Evolutionary conservation across 805 yeast species (phyloP), one percentile per base, ranked within the genome.

Genomic region (Yarrowia sp.): DNA sequence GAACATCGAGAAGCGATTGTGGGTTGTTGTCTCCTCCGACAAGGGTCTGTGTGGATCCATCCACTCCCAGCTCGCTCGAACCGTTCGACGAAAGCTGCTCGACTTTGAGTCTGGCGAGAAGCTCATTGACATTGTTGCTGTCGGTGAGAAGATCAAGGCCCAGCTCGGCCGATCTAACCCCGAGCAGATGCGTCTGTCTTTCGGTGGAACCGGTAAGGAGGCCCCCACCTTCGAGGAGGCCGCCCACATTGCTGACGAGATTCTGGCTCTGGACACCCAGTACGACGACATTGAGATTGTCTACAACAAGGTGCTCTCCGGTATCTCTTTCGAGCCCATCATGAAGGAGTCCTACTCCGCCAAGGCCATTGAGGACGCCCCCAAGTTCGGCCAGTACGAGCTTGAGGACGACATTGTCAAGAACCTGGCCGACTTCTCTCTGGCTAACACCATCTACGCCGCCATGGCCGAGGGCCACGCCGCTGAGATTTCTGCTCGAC

Each of bases 21-120:
- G 94, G 74, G 84, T 94, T 76, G 97, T 93, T 69, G 87, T 92
- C 71, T 89, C 98, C 60, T 92, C 97, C 70, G 99, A 95, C 84
- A 95, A 95, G 84, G 99, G 99, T 78, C 86, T 95, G 76, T 95
- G 99, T 86, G 99, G 99, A 75, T 93, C 98, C 58, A 92, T 95
- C 78, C 99, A 95, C 84, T 87, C 99, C 66, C 97, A 91, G 83
- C 82, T 94, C 75, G 90, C 97, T 74, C 92, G 94, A 83, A 87
- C 90, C 71, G 90, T 97, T 70, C 91, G 96, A 83, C 77, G 73
- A 71, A 86, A 87, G 81, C 77, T 88, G 68, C 82, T 76, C 40
- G 89, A 85, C 75, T 86, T 90, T 73, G 85, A 85, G 71, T 86
- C 89, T 70, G 66, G 55, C 36, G 53, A 46, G 53, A 61, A 61